Conservation (phyloP, 1,284 basidiomycete genomes). For the Marasmius oreades region DNA sequence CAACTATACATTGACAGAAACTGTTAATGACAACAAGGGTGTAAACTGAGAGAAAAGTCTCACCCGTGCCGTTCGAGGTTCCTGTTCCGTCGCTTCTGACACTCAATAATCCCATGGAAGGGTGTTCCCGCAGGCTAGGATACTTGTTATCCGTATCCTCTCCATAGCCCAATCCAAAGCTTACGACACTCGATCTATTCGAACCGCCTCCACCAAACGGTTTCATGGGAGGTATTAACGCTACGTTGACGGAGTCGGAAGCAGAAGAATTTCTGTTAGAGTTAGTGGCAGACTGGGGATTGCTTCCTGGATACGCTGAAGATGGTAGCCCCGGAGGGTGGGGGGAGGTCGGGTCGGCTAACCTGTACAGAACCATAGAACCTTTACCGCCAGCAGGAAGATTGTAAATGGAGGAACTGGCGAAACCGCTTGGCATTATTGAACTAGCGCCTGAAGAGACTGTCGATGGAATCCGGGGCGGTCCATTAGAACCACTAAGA, state of each 20-base stretch:
- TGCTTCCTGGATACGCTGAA: neutral
- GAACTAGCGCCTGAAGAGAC: neutral
- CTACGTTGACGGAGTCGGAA: neutral
- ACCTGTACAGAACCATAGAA: slow-evolving; percentile 67
- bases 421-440: neutral
- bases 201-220: neutral
- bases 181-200: neutral
- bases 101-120: neutral
- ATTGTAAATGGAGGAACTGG: neutral
- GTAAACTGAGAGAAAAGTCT: neutral
- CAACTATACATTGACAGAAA: neutral
- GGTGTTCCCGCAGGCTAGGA: neutral
- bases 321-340: slow-evolving; percentile 10
- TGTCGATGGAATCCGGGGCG: neutral
- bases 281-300: slow-evolving; percentile 1
- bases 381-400: slow-evolving; percentile 24
- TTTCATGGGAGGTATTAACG: neutral
- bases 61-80: neutral
- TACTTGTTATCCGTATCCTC: neutral
- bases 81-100: neutral
- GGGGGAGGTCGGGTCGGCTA: slow-evolving; percentile 42
- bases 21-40: neutral
- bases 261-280: slow-evolving; percentile 6
- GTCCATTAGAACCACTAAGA: neutral
- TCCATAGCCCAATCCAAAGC: neutral